Conservation (phyloP, 345 rosid genomes). For the Populus euphratica region DNA sequence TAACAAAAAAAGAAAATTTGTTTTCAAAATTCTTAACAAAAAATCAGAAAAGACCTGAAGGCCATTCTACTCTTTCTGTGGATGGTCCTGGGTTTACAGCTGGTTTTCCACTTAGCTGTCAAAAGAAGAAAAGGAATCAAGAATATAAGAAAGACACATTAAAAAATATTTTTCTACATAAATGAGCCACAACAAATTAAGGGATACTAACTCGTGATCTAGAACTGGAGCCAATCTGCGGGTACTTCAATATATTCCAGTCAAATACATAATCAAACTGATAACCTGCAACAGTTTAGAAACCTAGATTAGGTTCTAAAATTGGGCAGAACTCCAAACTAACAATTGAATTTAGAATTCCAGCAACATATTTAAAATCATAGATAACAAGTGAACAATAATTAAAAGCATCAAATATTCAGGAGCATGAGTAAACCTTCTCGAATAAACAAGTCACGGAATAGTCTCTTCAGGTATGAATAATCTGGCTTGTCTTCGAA, state of each 20-base stretch:
- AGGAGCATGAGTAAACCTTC: conserved; percentile 49
- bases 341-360: neutral
- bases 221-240: conserved; percentile 74
- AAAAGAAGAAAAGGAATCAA: conserved; percentile 6
- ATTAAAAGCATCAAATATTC: neutral
- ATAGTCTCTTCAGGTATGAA: conserved; percentile 86
- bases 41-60: conserved; percentile 32
- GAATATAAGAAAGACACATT: neutral
- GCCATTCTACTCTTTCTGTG: conserved; percentile 47
- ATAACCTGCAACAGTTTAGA: conserved; percentile 52
- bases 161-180: neutral
- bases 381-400: neutral
- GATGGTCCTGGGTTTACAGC: conserved; percentile 47
- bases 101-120: conserved; percentile 48
- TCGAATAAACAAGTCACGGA: conserved; percentile 83
- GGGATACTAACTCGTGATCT: conserved; percentile 56
- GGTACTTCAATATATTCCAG: conserved; percentile 88
- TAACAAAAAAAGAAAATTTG: neutral
- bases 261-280: conserved; percentile 91
- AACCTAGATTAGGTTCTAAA: neutral
- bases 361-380: neutral
- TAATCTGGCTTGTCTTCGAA: conserved; percentile 98
- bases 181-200: neutral
- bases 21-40: neutral
- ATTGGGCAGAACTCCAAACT: neutral